Evolutionary conservation across 257 asterid genomes (phyloP).

Genomic region (Penstemon newberryi): DNA sequence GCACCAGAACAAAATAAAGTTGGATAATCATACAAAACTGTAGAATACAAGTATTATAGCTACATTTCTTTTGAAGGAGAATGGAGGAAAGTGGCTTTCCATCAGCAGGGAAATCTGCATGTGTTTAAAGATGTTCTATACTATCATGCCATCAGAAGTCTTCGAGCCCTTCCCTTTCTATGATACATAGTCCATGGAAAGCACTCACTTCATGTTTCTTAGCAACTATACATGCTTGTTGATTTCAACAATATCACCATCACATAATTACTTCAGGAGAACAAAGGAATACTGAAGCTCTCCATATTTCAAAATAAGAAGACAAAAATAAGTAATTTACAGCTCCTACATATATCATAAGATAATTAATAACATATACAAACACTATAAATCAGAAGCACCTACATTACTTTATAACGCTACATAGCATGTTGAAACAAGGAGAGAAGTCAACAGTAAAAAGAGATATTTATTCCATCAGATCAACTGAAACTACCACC

Average conservation of each 20-base stretch:
- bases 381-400: not conserved
- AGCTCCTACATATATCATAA: not conserved
- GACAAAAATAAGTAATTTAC: not conserved
- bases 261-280: constrained; percentile 6
- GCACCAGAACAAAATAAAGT: not conserved
- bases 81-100: constrained; percentile 5
- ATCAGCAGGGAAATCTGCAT: constrained; percentile 1
- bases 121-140: constrained; percentile 7
- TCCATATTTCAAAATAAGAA: not conserved
- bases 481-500: constrained; percentile 15
- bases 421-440: constrained; percentile 12
- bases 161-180: not conserved
- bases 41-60: not conserved
- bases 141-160: not conserved
- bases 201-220: not conserved
- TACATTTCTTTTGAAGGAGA: constrained; percentile 4
- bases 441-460: constrained; percentile 12
- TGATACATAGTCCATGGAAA: constrained; percentile 4
- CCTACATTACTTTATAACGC: not conserved
- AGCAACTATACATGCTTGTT: not conserved
- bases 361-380: not conserved
- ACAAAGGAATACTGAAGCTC: constrained; percentile 5
- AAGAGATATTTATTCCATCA: not conserved
- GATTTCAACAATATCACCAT: not conserved
- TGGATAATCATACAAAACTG: constrained; percentile 13